Evolutionary conservation across 345 rosid species (phyloP), one percentile per base, ranked within the genome.

Genomic region (Eutrema japonicum): DNA sequence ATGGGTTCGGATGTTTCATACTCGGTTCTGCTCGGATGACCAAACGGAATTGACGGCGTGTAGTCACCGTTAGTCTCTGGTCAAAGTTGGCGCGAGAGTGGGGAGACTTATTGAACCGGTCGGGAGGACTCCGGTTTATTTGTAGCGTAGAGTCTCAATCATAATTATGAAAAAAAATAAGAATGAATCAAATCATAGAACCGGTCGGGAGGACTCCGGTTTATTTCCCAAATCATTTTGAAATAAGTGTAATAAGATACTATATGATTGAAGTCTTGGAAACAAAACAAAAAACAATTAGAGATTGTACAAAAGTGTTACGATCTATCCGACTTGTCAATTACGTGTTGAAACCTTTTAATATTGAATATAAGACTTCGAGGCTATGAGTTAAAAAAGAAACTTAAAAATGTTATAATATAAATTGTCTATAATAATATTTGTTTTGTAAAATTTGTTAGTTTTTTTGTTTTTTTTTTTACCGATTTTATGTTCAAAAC

Each of bases 81-180:
- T 75, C 74, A 75, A 75, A 68, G 27, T 75, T 75, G 79, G 74
- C 79, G 69, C 67, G 57, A 75, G 46, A 10, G 41, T 13, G 10
- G 5, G 36, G 12, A 57, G 40, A 40, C 61, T 40, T 67, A 26
- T n/a, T 67, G 33, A 67, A 75, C 73, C 48, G 48, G 32, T 67
- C 13, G 11, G 33, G 50, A 56, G 14, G 45, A 73, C 2, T 50
- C 60, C 30, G 68, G 68, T 75, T 75, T 10, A 54, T 68, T 42
- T 68, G 40, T 45, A 61, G 50, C 30, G 30, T 50, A 46, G 3
- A 30, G 55, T 55, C 62, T 50, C 59, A 38, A 14, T 74, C 51
- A 57, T 57, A 16, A 26, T 60, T 49, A 18, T 18, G 22, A 18
- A 18, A 18, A 18, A 18, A 18, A 16, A 16, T 16, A 16, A 16